phyloP scores from a whole-genome alignment of 768 basidiomycete genomes.

The Phaeolepiota aurea region DNA sequence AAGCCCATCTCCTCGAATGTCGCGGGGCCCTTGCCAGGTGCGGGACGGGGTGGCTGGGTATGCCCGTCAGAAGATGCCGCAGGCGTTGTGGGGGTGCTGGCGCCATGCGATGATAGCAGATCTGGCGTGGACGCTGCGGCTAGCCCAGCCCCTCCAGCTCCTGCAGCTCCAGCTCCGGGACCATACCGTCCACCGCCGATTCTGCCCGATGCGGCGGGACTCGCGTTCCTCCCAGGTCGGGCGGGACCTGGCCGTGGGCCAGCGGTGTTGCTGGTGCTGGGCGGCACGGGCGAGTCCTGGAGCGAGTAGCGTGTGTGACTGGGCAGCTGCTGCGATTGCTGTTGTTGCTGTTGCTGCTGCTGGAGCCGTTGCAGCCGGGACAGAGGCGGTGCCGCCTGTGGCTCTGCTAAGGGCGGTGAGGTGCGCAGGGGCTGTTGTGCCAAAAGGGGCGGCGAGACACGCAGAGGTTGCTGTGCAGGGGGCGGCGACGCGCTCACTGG shows the following conservation, averaged over 20 bases:
- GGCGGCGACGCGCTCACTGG: conserved; percentile 5
- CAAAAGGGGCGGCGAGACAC: too few relatives aligned
- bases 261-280: not conserved
- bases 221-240: not conserved
- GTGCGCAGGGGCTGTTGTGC: not conserved
- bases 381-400: not conserved
- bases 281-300: conserved; percentile 25
- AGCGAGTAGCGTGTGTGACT: conserved; percentile 48
- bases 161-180: not conserved
- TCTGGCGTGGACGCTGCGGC: conserved; percentile 6
- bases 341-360: conserved; percentile 20
- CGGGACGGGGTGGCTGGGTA: not conserved
- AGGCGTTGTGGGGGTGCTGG: not conserved
- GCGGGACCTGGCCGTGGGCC: not conserved
- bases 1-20: conserved; percentile 96
- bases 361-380: conserved; percentile 3
- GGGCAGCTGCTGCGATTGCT: too few relatives aligned
- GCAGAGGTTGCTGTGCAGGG: not conserved
- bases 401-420: not conserved
- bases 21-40: conserved; percentile 35
- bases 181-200: conserved; percentile 6
- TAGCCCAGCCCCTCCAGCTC: not conserved
- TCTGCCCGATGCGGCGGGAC: conserved; percentile 1
- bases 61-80: not conserved
- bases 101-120: not conserved